These are phyloP conservation scores for Termitomyces sp. DNA, from an alignment of 768 basidiomycete genomes.

Conservation along the genomic window DNA sequence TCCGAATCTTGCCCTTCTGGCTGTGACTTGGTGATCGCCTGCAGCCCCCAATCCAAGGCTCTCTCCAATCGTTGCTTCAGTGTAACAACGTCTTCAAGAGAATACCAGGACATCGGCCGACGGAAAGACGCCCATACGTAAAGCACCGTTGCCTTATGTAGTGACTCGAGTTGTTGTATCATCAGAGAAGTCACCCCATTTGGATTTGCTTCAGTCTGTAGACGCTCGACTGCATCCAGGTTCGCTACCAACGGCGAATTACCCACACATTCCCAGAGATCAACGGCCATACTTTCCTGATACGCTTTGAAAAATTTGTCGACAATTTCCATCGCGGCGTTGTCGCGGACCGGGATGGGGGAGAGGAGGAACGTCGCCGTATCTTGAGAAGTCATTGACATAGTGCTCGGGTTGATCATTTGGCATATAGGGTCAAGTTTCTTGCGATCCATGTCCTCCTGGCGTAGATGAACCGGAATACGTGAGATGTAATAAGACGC, in stretches of 20 bases:
- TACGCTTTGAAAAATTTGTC: conserved; percentile 38
- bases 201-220: conserved; percentile 14
- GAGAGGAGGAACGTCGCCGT: conserved; percentile 40
- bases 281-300: conserved; percentile 31
- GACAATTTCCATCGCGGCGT: conserved; percentile 24
- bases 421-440: conserved; percentile 24
- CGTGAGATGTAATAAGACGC: conserved; percentile 44
- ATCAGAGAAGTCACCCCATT: conserved; percentile 7
- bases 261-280: conserved; percentile 30
- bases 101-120: conserved; percentile 57
- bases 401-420: conserved; percentile 36
- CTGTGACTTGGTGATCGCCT: conserved; percentile 28
- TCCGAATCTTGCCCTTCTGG: background rate
- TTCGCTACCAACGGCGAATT: conserved; percentile 30
- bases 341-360: conserved; percentile 51
- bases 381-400: conserved; percentile 36
- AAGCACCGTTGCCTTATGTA: conserved; percentile 70
- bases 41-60: conserved; percentile 60
- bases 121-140: conserved; percentile 87
- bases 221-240: conserved; percentile 37
- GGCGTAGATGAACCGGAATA: conserved; percentile 38
- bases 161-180: conserved; percentile 48
- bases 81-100: conserved; percentile 40
- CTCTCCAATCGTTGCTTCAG: conserved; percentile 61
- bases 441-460: conserved; percentile 11